Conservation (phyloP, 176 grass and related monocot species). For the Aechmea fasciata region DNA sequence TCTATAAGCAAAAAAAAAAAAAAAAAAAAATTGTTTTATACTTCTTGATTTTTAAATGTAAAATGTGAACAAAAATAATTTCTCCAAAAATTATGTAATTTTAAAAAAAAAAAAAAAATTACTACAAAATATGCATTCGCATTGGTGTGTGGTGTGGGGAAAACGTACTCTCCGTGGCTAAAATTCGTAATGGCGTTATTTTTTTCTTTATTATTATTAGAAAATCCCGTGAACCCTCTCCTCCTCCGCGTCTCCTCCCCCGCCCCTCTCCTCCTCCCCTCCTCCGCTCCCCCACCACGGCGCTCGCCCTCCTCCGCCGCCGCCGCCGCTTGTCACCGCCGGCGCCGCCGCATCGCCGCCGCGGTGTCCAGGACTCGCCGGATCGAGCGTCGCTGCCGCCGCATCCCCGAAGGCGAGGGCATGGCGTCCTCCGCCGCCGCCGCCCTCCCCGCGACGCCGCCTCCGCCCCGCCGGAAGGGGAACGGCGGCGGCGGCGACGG, state of each 20-base stretch:
- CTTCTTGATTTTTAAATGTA: too few relatives aligned
- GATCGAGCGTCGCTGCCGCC: conserved; percentile 23
- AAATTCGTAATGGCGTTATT: neutral
- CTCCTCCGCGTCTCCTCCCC: conserved; percentile 16
- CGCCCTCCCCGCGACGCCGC: conserved; percentile 1
- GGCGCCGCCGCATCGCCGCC: conserved; percentile 4
- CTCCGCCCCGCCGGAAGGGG: conserved; percentile 12
- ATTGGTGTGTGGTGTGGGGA: neutral
- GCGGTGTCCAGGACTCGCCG: conserved; percentile 6
- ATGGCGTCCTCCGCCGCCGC: conserved; percentile 10
- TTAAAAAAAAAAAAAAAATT: too few relatives aligned
- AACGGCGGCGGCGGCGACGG: conserved; percentile 6
- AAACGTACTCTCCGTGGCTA: neutral
- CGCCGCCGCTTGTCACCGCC: conserved; percentile 8
- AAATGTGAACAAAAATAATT: too few relatives aligned
- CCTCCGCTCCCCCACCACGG: conserved; percentile 1
- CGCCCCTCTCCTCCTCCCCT: conserved; percentile 18
- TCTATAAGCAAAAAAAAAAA: too few relatives aligned
- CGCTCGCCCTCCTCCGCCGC: neutral
- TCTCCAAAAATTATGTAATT: too few relatives aligned
- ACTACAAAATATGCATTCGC: too few relatives aligned
- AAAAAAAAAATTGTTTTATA: too few relatives aligned
- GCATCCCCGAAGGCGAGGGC: conserved; percentile 17
- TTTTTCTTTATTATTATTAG: neutral
- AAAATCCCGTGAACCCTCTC: neutral